Base-by-base conservation (phyloP, 305 asterid genomes). In the Fraxinus greggii region DNA sequence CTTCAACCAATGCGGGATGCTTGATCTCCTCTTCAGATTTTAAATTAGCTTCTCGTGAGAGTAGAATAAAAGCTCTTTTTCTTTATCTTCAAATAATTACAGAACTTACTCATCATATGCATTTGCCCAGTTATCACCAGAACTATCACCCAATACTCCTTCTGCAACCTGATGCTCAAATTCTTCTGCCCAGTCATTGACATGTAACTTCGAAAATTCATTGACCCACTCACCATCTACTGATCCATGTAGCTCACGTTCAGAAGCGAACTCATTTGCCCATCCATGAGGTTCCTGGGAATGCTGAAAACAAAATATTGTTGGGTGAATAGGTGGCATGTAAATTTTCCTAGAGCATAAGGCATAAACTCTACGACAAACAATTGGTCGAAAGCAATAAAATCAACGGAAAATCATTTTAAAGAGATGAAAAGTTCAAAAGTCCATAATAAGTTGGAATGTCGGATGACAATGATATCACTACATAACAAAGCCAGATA, bases 31-130 rank as follows among this genome's bases (percentile, higher is more conserved):
- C 32, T 63, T 63, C 72, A 63, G 72, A n/a, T 23, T 63, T 32
- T 63, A 24, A 8, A 63, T 24, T 63, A 76, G 56, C 33, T 45
- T 31, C 24, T 38, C n/a, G 6, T 42, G 69, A 72, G 45, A 59
- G 56, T 77, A 54, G 59, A 67, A 75, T 51, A 24, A 56, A 42
- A 79, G 70, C 61, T 29, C 23, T 21, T 38, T 80, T 61, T 65
- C 76, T 54, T 31, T 81, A 75, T 76, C 67, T 59, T 33, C 38
- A 12, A 74, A 83, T 42, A 70, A 13, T 83, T 21, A 69, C 10
- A 32, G 81, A 61, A 90, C 98, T 89, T 93, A 97, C 99, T 95
- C 98, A 85, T 97, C 98, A 88, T 95, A 97, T 72, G 97, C 93
- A 87, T 86, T 91, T 77, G 97, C 99, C 99, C 98, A 97, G 80